Conservation (phyloP, 306 rosid species). For the Lithocarpus polystachyus region DNA sequence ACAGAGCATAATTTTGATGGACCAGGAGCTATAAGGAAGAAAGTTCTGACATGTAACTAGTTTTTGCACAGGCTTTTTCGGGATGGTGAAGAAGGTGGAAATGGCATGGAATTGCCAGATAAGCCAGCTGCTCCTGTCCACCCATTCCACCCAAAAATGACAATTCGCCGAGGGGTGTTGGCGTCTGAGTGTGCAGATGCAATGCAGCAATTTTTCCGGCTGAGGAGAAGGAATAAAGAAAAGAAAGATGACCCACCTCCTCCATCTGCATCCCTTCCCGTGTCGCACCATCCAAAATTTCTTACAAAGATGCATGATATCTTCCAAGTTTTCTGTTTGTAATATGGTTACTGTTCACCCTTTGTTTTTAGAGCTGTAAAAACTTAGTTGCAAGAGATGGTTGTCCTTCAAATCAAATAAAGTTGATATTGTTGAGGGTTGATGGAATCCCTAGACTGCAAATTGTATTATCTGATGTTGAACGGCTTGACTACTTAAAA, state of each 20-base stretch:
- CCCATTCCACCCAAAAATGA: constrained; percentile 91
- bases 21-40: neutral
- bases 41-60: neutral
- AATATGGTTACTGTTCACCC: neutral
- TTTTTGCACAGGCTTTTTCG: constrained; percentile 66
- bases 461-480: neutral
- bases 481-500: neutral
- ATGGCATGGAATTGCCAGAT: constrained; percentile 40
- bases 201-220: constrained; percentile 94
- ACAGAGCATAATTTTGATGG: neutral
- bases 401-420: neutral
- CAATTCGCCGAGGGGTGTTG: constrained; percentile 68
- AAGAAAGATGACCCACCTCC: constrained; percentile 40
- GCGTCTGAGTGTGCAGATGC: constrained; percentile 74
- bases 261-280: constrained; percentile 27
- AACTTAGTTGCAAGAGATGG: neutral
- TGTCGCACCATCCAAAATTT: constrained; percentile 58
- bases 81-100: constrained; percentile 51
- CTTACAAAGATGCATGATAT: constrained; percentile 66
- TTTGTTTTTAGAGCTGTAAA: constrained; percentile 14
- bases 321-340: constrained; percentile 79
- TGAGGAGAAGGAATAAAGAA: constrained; percentile 61
- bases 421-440: neutral
- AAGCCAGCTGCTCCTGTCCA: constrained; percentile 76
- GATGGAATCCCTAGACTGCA: neutral